Evolutionary conservation across 1,284 basidiomycete genomes (phyloP), one percentile per base, ranked within the genome.

Genomic region (Xanthoconium separans): DNA sequence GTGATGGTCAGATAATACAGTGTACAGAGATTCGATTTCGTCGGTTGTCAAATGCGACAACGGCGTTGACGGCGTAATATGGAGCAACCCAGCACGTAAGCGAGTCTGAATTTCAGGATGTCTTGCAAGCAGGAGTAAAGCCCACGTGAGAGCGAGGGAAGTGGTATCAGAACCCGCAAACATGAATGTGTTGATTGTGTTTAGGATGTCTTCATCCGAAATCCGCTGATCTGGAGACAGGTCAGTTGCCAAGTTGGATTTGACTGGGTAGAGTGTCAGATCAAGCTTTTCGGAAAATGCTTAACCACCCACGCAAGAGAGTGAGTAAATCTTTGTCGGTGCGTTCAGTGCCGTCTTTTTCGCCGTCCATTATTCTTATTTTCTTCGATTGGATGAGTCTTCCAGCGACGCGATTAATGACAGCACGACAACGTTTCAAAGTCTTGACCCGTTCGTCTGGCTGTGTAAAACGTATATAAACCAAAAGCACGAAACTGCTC

Each of bases 121-220:
- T 56, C 77, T 75, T 0, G 91, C 84, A 39, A 94, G 79, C 13
- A 90, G 76, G 54, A 82, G 73, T 24, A 94, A 70, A 2, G 85
- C 84, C 91, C 91, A 94, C 0, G 88, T 87, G 46, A 92, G 73
- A 11, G 85, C 79, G 29, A 93, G 80, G 2, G 88, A 88, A 12
- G 87, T 88, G 0, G 92, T 92, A 64, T 94, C 91, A 6, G 89
- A 89, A 12, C 91, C 91, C 15, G 89, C 91, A 70, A 93, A 91
- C 76, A 93, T 83, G 68, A 93, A 89, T 0, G 91, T 93, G 60
- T 90, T 92, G 70, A 93, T 85, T 59, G 86, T 92, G 63, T 91
- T 75, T 33, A 91, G 74, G 44, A 93, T 85, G 61, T 93, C 91
- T 43, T 85, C 82, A 62, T 93, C 89, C 2, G 89, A 89, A 56